Evolutionary conservation across 164 flowering plant genomes (phyloP), one percentile per base, ranked within the genome.

Genomic region (Sextonia rubra): DNA sequence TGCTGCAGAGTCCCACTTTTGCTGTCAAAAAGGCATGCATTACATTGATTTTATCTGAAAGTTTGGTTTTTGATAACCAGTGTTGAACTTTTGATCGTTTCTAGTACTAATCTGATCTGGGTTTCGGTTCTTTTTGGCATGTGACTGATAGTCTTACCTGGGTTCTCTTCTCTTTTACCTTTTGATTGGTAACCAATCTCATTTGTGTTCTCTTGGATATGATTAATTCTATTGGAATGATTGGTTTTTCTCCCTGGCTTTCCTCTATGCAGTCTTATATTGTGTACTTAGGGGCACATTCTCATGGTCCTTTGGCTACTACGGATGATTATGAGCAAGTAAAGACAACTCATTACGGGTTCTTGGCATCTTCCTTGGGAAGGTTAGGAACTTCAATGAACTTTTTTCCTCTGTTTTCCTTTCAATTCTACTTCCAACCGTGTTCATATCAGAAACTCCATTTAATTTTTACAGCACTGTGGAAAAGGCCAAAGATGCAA

Each of bases 241-340:
- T 23, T 48, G 52, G 4, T 62, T 55, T 22, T 49, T 65, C 47
- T 22, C 26, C 24, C 2, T 18, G 60, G 47, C 11, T 37, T 44
- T 63, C n/a, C 2, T 37, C 27, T 23, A 24, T 71, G 23, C 77
- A 86, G 94, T 77, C 89, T 20, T 90, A 82, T 73, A 76, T 90
- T 25, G 94, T 90, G 68, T 88, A 88, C 73, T 69, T 90, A 44
- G 94, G 91, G 70, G 83, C 72, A 29, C 90, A 85, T 70, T 75
- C 86, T 2, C 86, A 83, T 69, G 81, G 80, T 12, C 18, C 44
- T 11, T 63, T 76, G 7, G 75, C 79, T 18, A 17, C 82, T 0
- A 49, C 73, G 1, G 11, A 17, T 12, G 86, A 86, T 72, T 63
- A 77, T 12, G 80, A 84, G 9, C 70, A 64, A 4, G 88, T 76